Percentiles rank a stretch among this genome's conserved stretches.
phyloP scores from a whole-genome alignment of 2,329 filamentous ascomycete genomes.

The Didymella arachidicola region DNA sequence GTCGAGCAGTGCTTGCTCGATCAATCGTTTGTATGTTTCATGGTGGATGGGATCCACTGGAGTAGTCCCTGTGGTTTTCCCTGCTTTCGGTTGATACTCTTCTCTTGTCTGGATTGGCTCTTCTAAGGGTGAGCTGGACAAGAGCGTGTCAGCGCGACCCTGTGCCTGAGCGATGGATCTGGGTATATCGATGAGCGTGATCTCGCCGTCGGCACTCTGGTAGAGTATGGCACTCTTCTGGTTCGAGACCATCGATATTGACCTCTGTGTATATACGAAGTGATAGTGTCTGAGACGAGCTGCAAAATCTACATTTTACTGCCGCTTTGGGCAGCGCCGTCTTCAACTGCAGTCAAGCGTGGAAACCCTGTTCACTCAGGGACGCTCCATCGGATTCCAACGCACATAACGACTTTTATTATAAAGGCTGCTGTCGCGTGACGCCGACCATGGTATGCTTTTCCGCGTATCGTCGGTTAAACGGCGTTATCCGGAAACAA shows the following conservation, averaged over 20 bases:
- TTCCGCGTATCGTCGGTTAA: conserved; percentile 22
- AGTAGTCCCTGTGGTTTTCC: conserved; percentile 53
- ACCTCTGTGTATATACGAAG: not conserved
- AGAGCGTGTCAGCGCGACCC: conserved; percentile 55
- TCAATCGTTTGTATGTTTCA: conserved; percentile 45
- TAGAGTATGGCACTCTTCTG: conserved; percentile 58
- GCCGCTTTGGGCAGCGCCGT: not conserved
- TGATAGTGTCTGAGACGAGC: not conserved
- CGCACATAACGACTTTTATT: not conserved
- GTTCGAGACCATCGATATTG: conserved; percentile 1
- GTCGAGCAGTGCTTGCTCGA: conserved; percentile 52
- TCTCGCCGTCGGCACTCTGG: conserved; percentile 57
- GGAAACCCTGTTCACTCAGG: not conserved
- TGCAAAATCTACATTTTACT: conserved; percentile 2
- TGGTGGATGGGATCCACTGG: conserved; percentile 47
- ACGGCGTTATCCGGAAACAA: conserved; percentile 15
- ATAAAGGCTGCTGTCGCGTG: conserved; percentile 6
- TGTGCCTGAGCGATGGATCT: conserved; percentile 73
- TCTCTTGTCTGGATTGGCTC: conserved; percentile 60
- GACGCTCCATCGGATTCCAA: not conserved
- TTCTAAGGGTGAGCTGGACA: conserved; percentile 57
- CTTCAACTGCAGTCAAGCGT: not conserved
- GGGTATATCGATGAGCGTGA: conserved; percentile 73
- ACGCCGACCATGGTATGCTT: conserved; percentile 14
- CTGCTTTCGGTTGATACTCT: conserved; percentile 60